These are phyloP conservation scores for Ganoderma multipileum DNA, from an alignment of 1,284 basidiomycete genomes.

Conservation along the genomic window DNA sequence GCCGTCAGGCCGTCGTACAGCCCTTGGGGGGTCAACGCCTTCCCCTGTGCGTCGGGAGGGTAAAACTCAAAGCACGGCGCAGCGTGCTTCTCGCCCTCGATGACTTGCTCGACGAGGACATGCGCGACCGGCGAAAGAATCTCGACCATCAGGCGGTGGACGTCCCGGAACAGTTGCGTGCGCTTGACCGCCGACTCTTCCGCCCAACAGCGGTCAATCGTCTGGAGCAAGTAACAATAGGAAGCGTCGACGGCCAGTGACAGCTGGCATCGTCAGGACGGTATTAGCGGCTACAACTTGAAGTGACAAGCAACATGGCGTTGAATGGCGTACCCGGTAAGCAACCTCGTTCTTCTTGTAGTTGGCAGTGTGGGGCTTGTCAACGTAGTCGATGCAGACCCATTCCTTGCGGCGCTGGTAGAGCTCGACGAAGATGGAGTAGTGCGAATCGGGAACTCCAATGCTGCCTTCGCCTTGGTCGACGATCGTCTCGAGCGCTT, in stretches of 20 bases:
- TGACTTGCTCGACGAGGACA: slow-evolving; percentile 25
- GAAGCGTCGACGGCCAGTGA: slow-evolving; percentile 26
- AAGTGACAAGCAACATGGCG: neutral
- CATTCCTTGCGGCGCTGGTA: slow-evolving; percentile 25
- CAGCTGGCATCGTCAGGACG: slow-evolving; percentile 14
- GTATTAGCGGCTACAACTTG: neutral
- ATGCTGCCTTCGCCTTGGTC: slow-evolving; percentile 34
- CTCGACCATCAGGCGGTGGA: slow-evolving; percentile 28
- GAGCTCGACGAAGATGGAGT: slow-evolving; percentile 30
- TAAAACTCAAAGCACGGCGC: slow-evolving; percentile 26
- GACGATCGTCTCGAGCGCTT: slow-evolving; percentile 32
- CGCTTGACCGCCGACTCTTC: slow-evolving; percentile 13
- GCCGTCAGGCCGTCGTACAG: slow-evolving; percentile 3
- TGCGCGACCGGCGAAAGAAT: slow-evolving; percentile 22
- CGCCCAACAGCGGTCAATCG: slow-evolving; percentile 28
- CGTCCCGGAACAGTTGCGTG: slow-evolving; percentile 22
- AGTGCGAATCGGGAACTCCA: slow-evolving; percentile 29
- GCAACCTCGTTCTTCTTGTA: slow-evolving; percentile 9
- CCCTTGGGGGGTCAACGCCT: neutral
- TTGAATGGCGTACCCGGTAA: slow-evolving; percentile 13
- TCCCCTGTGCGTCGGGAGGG: neutral
- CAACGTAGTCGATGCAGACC: slow-evolving; percentile 20
- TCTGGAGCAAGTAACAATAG: slow-evolving; percentile 32
- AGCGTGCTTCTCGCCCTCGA: slow-evolving; percentile 12
- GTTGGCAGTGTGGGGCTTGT: slow-evolving; percentile 19